phyloP scores from a whole-genome alignment of 768 basidiomycete species.

The Daedaleopsis nitida region DNA sequence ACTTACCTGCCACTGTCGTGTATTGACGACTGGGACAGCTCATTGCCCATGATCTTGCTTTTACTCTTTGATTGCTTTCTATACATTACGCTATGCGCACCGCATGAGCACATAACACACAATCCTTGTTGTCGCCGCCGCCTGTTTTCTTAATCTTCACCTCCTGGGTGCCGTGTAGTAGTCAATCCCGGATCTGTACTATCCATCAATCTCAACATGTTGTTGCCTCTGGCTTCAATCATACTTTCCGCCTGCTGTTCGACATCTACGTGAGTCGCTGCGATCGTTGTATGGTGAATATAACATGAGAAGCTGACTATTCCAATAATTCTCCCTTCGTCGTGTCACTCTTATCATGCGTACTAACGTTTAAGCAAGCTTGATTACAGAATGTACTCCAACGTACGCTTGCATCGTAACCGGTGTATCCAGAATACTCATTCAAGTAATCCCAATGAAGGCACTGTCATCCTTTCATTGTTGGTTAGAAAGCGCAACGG shows the following conservation, averaged over 20 bases:
- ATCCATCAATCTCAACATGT: neutral
- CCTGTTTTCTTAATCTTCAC: conserved; percentile 6
- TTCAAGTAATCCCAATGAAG: too few species aligned
- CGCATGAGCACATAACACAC: conserved; percentile 14
- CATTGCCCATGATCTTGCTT: neutral
- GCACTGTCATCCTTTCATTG: too few species aligned
- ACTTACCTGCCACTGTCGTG: neutral
- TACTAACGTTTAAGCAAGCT: too few species aligned
- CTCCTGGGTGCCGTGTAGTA: conserved; percentile 15
- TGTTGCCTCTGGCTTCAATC: neutral
- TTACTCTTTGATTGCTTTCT: conserved; percentile 1
- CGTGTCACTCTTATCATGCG: too few species aligned
- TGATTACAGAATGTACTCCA: too few species aligned
- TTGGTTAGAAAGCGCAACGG: too few species aligned
- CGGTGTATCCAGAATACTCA: too few species aligned
- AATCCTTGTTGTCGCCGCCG: conserved; percentile 18
- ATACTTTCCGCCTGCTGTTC: neutral
- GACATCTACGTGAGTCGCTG: too few species aligned
- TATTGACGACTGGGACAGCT: neutral
- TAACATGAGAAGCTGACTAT: too few species aligned
- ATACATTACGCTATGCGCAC: neutral
- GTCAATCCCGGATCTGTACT: conserved; percentile 6
- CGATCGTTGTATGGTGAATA: too few species aligned
- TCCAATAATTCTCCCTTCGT: too few species aligned
- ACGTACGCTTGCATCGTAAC: too few species aligned